Conservation (phyloP, 2,329 filamentous ascomycete genomes). For the Fusarium sp. region DNA sequence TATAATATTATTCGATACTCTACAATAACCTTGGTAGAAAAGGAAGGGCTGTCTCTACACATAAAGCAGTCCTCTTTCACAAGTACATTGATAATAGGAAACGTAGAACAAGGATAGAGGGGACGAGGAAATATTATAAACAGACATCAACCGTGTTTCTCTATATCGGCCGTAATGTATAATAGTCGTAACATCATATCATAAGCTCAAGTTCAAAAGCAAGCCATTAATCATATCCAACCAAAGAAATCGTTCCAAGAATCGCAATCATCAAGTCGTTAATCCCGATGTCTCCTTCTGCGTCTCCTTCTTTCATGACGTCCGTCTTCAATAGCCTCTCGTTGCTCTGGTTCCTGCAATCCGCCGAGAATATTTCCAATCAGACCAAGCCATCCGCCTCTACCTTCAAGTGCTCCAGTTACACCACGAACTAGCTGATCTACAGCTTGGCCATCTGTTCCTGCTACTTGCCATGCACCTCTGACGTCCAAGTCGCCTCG, state of each 20-base stretch:
- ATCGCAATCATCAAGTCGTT: slow-evolving; percentile 41
- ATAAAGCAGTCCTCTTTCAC: not conserved
- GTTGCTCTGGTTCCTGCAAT: slow-evolving; percentile 18
- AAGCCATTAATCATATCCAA: slow-evolving; percentile 28
- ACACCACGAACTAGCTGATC: slow-evolving; percentile 48
- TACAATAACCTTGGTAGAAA: no score
- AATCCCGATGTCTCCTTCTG: slow-evolving; percentile 27
- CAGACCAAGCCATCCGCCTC: slow-evolving; percentile 46
- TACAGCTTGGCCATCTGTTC: slow-evolving; percentile 56
- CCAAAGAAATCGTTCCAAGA: slow-evolving; percentile 28
- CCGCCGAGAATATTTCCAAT: slow-evolving; percentile 48
- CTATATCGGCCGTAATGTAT: slow-evolving; percentile 44
- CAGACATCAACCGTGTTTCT: slow-evolving; percentile 34
- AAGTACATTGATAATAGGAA: not conserved
- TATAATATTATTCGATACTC: no score
- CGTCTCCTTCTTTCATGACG: slow-evolving; percentile 29
- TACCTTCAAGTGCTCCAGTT: slow-evolving; percentile 47
- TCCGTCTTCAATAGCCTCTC: slow-evolving; percentile 27
- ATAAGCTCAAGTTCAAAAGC: slow-evolving; percentile 25
- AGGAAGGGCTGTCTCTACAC: no score
- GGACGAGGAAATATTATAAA: not conserved
- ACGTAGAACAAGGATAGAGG: not conserved
- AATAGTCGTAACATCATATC: slow-evolving; percentile 42
- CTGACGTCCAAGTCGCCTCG: slow-evolving; percentile 51
- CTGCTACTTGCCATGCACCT: slow-evolving; percentile 59